Percentiles rank a stretch among this genome's conserved stretches.
Evolutionary conservation across 306 rosid genomes (phyloP).

Genomic region (Pyrus pyrifolia): DNA sequence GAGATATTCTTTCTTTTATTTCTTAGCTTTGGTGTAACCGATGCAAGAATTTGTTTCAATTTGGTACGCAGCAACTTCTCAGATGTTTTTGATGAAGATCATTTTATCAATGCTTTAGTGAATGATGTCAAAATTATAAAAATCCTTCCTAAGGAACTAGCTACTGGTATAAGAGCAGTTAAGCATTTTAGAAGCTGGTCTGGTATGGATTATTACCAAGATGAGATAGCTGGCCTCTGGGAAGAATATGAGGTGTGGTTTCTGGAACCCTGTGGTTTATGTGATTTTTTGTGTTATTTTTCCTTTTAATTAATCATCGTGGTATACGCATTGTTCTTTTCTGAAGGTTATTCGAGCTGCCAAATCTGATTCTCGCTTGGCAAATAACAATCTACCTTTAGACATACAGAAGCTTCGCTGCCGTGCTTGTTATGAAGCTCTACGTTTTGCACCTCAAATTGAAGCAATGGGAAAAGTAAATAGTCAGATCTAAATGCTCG

Average conservation of each 20-base stretch:
- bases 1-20: background rate
- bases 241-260: slow-evolving; percentile 46
- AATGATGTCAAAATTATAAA: slow-evolving; percentile 66
- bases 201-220: slow-evolving; percentile 68
- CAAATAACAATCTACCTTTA: slow-evolving; percentile 73
- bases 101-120: slow-evolving; percentile 66
- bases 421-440: slow-evolving; percentile 80
- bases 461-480: slow-evolving; percentile 86
- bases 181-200: slow-evolving; percentile 93
- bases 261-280: slow-evolving; percentile 18
- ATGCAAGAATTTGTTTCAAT: slow-evolving; percentile 13
- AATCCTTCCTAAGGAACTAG: slow-evolving; percentile 58
- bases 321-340: background rate
- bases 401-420: slow-evolving; percentile 94
- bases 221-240: slow-evolving; percentile 82
- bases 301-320: slow-evolving; percentile 17
- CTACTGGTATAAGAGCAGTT: slow-evolving; percentile 38
- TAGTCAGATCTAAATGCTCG: slow-evolving; percentile 8
- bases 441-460: slow-evolving; percentile 74
- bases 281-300: background rate
- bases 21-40: background rate
- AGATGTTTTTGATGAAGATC: slow-evolving; percentile 78
- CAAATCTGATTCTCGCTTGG: slow-evolving; percentile 87
- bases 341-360: slow-evolving; percentile 80
- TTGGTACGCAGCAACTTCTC: slow-evolving; percentile 68